phyloP scores from a whole-genome alignment of 108 stramenopile species.

The Skeletonema menzelii region DNA sequence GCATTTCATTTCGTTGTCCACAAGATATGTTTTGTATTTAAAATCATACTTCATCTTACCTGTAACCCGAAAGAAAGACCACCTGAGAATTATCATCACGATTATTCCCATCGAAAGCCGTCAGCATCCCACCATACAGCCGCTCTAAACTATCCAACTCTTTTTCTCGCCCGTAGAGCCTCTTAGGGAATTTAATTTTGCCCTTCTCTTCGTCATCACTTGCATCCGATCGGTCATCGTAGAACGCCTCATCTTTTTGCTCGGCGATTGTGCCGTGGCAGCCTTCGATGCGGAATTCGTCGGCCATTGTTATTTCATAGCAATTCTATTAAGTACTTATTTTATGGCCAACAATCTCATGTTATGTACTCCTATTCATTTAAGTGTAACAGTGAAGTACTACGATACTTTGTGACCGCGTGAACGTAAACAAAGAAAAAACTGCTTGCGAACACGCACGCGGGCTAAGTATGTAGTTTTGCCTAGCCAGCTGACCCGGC shows the following conservation, averaged over 20 bases:
- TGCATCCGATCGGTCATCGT: conserved; percentile 25
- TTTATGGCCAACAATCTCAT: too few species aligned
- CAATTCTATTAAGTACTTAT: too few species aligned
- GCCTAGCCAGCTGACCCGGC: too few species aligned
- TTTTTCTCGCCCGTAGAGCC: conserved; percentile 26
- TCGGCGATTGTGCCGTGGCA: conserved; percentile 21
- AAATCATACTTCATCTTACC: not conserved
- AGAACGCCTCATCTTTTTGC: conserved; percentile 25
- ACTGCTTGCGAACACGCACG: too few species aligned
- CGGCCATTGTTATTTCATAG: not conserved
- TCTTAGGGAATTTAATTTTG: conserved; percentile 21
- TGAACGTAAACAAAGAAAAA: too few species aligned
- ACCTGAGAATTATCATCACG: not conserved
- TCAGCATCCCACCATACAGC: not conserved
- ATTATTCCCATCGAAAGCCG: not conserved
- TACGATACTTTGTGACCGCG: too few species aligned
- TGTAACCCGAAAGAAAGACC: conserved; percentile 27
- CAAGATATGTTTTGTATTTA: too few species aligned
- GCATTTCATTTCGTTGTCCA: too few species aligned
- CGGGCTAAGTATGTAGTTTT: too few species aligned
- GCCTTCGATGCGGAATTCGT: not conserved
- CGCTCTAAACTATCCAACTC: conserved; percentile 6
- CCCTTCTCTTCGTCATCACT: conserved; percentile 36
- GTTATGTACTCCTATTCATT: too few species aligned
- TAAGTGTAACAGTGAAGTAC: too few species aligned